Base-by-base conservation (phyloP, 306 rosid genomes). In the Acacia melanoxylon region DNA sequence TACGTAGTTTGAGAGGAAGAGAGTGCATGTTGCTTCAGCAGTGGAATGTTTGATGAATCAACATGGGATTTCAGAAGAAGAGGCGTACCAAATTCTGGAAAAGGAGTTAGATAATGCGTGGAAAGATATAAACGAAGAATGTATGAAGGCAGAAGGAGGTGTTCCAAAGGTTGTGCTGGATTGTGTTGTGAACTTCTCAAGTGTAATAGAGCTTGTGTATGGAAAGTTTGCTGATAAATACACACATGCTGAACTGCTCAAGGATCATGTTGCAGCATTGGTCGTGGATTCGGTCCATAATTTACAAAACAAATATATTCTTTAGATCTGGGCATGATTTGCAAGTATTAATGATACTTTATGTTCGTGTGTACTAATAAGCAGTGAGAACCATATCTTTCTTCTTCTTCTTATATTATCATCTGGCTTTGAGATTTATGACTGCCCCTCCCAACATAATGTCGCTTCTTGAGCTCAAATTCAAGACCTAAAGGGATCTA, bases 121-220 rank as follows among this genome's bases (percentile, higher is more conserved):
- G 67, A 24, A 61, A 25, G 67, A 61, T 61, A 85, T 87, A 40
- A 89, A 88, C 44, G 89, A 87, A 67, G 87, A 76, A 63, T 88
- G 83, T 6, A 51, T 84, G 2, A 41, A 70, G 62, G 70, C 51
- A 74, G 29, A 70, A 74, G 20, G 71, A 3, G 3, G 1, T 12
- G 73, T 87, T 6, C 86, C 94, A 22, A 86, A 25, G 63, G 16
- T 56, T 2, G 68, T 88, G 69, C 78, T 89, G 4, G 83, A 72
- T 24, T 62, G 69, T 10, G 52, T 88, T 20, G 25, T 86, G 12
- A 91, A 88, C 66, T 51, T 91, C 22, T 20, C 89, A 2, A 68
- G 87, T 8, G 56, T 83, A 4, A 1, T 41, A 7, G 88, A 90
- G 72, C 16, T 85, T 29, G 22, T 79, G 0, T 89, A 90, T 37